Evolutionary conservation across 192 early-diverging fungal genomes (phyloP), one percentile per base, ranked within the genome.

Genomic region (Kickxella alabastrina): DNA sequence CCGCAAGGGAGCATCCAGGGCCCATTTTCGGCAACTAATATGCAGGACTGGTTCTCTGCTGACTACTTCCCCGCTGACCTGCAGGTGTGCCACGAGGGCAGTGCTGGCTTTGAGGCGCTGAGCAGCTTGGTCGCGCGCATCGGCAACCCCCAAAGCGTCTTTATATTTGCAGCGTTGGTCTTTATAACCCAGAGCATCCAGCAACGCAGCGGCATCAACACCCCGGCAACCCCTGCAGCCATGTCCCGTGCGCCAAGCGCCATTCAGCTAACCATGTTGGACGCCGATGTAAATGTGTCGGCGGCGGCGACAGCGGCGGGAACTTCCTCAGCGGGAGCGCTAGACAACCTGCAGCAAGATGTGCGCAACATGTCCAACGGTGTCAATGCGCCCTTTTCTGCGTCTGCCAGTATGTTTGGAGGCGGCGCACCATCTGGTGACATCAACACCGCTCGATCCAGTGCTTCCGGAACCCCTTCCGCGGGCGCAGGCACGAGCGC

Each of bases 21-120:
- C 18, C 93, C 95, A 19, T 98, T 96, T 60, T 68, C 80, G 9
- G 80, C 87, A 14, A 67, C 85, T 10, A 87, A 93, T 42, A 98
- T 98, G 95, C 91, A 98, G 38, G 92, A 91, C 32, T 98, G 95
- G 95, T 92, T 82, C 71, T 80, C 79, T 18, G 85, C 80, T 18
- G 89, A 88, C 21, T 98, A 91, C 64, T 96, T 98, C 57, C 75
- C 79, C 0, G 71, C 78, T 17, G 83, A 85, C 35, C 78, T 98
- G 26, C 83, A 91, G 21, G 85, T 98, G 26, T 85, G 87, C 68
- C 79, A 84, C 34, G 87, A 88, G 23, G 88, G 88, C 35, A 87
- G 92, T 24, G 24, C 80, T 3, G 63, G 62, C 3, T 96, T 92
- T 68, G 90, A 93, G 56, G 88, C 89, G 0, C 68, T 98, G 3